Base-by-base conservation (phyloP, 371 early-diverging fungal species). In the Blakeslea trispora region DNA sequence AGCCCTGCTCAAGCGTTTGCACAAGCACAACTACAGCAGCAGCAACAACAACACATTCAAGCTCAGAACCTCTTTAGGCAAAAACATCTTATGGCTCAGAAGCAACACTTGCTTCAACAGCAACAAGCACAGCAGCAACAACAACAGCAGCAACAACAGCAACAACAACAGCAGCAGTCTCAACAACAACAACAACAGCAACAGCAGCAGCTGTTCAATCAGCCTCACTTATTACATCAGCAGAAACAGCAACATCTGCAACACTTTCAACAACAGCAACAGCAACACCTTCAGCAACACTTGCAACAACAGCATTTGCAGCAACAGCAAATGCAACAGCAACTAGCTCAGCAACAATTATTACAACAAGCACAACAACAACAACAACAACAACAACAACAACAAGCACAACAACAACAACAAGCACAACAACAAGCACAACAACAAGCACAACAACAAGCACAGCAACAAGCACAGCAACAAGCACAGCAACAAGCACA, bases 1-100 rank as follows among this genome's bases (percentile, higher is more conserved):
- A 54, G 50, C 45, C 51, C 58, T 57, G 54, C 66, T 32, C 63
- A 63, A 46, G 63, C 59, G 1, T 56, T 50, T 39, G 67, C 66
- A 17, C 61, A 61, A 24, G 58, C 66, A 8, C 59, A 59, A 42
- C 18, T 53, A 10, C 53, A 53, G 32, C 57, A 58, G 13, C 64
- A 64, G 9, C 64, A 53, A 40, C 57, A 58, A 17, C 64, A 64
- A 14, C 64, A 64, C 17, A 14, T 54, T 10, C 63, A 63, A 40
- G 68, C 63, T 8, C 68, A 68, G 34, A 58, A 49, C 37, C 50
- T 62, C 7, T 68, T 68, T 55, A 58, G 68, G 52, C 68, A 63
- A 23, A 62, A 56, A 31, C 68, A 68, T 32, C 39, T 59, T 18
- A 41, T 63, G 35, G 63, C 54, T 24, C 53, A 53, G 21, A 56